These are phyloP conservation scores for Microcyclospora tardicrescens DNA, from an alignment of 2,329 filamentous ascomycete genomes.

Conservation along the genomic window DNA sequence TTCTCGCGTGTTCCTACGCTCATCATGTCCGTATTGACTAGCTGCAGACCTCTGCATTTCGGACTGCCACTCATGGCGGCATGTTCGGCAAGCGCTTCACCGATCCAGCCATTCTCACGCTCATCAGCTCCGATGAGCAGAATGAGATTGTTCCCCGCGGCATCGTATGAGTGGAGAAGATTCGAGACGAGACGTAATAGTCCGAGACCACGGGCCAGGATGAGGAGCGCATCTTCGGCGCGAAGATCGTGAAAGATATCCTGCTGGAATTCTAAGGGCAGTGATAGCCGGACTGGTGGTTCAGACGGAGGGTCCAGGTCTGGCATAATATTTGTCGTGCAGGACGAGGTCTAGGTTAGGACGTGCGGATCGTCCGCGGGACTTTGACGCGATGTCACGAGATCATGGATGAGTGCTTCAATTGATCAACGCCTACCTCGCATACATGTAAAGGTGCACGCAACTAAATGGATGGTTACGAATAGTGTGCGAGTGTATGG, in stretches of 20 bases:
- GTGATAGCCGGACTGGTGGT: slow-evolving; percentile 62
- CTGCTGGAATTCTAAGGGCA: slow-evolving; percentile 84
- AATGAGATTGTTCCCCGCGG: slow-evolving; percentile 83
- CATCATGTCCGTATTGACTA: slow-evolving; percentile 91
- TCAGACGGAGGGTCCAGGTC: background rate
- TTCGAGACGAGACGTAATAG: slow-evolving; percentile 90
- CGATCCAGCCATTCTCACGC: slow-evolving; percentile 91
- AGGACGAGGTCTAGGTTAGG: background rate
- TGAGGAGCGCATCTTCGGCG: slow-evolving; percentile 81
- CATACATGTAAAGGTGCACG: too few relatives aligned
- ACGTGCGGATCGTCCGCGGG: background rate
- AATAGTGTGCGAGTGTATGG: too few relatives aligned
- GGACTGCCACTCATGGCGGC: slow-evolving; percentile 76
- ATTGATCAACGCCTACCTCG: background rate
- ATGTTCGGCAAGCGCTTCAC: slow-evolving; percentile 89
- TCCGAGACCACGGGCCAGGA: slow-evolving; percentile 83
- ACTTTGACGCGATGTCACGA: background rate
- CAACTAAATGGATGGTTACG: too few relatives aligned
- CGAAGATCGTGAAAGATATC: slow-evolving; percentile 84
- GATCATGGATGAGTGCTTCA: background rate
- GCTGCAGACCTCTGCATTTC: slow-evolving; percentile 69
- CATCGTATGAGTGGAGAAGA: slow-evolving; percentile 91
- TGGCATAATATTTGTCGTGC: background rate
- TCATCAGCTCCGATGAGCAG: slow-evolving; percentile 82
- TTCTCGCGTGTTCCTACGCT: slow-evolving; percentile 79